These are phyloP conservation scores for Coemansia sp. DNA, from an alignment of 192 early-diverging fungal species.

Conservation along the genomic window DNA sequence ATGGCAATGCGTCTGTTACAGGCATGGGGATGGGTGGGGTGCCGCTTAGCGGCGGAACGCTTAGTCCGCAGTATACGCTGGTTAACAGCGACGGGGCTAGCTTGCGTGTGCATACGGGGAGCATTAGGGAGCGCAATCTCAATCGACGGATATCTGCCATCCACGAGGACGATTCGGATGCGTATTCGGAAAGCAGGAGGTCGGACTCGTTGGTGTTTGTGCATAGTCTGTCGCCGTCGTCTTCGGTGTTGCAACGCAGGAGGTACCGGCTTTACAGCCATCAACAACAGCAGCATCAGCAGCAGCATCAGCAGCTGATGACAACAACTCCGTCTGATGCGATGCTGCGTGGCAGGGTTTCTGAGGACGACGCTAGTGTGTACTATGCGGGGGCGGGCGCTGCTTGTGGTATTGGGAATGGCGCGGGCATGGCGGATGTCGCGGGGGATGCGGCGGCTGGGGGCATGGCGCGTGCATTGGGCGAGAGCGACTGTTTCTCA, in stretches of 20 bases:
- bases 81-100: conserved; percentile 52
- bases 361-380: conserved; percentile 14
- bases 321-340: not conserved
- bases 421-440: not conserved
- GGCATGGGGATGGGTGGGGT: conserved; percentile 4
- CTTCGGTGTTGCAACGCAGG: conserved; percentile 7
- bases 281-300: too few relatives aligned
- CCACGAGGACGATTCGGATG: conserved; percentile 37
- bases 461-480: not conserved
- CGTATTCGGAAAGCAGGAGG: conserved; percentile 23
- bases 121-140: conserved; percentile 47
- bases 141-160: conserved; percentile 34
- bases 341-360: not conserved
- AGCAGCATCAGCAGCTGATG: too few relatives aligned
- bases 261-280: conserved; percentile 1
- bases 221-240: conserved; percentile 10
- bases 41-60: conserved; percentile 27
- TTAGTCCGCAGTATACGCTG: conserved; percentile 46
- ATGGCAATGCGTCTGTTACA: not conserved
- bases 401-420: too few relatives aligned
- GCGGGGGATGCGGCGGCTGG: not conserved
- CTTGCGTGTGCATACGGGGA: conserved; percentile 47
- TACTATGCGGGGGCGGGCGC: too few relatives aligned
- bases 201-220: conserved; percentile 32
- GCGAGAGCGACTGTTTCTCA: conserved; percentile 30